Percentiles rank a stretch among this genome's conserved stretches.
phyloP scores from a whole-genome alignment of 345 rosid genomes.

The Conringia planisiliqua region DNA sequence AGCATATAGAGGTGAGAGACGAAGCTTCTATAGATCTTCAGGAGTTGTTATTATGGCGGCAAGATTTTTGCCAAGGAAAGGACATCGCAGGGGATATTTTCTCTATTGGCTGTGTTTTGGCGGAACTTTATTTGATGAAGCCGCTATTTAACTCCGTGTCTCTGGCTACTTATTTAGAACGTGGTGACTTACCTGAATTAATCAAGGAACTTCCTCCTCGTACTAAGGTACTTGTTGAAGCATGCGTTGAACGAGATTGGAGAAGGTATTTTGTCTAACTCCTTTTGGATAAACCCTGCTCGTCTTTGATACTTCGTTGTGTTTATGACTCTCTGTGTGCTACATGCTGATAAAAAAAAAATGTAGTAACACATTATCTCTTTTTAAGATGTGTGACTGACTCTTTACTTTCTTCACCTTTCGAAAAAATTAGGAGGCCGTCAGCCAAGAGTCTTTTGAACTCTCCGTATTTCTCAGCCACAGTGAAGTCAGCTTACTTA shows the following conservation, averaged over 20 bases:
- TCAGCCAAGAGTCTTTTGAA: conserved; percentile 72
- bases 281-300: conserved; percentile 2
- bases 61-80: conserved; percentile 41
- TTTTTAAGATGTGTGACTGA: background rate
- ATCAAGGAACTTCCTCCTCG: conserved; percentile 74
- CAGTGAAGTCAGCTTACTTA: conserved; percentile 74
- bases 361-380: background rate
- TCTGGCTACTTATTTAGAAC: conserved; percentile 46
- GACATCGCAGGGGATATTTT: conserved; percentile 66
- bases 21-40: conserved; percentile 59
- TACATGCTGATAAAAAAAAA: conserved; percentile 12
- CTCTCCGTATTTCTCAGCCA: conserved; percentile 80
- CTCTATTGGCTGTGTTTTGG: conserved; percentile 77
- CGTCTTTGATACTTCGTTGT: background rate
- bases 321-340: conserved; percentile 10
- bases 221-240: conserved; percentile 64
- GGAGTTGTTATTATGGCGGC: conserved; percentile 68
- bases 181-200: conserved; percentile 52
- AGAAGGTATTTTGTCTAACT: conserved; percentile 44
- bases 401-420: conserved; percentile 16
- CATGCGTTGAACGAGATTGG: conserved; percentile 72
- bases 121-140: conserved; percentile 69
- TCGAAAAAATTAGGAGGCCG: conserved; percentile 69
- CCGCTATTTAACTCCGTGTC: conserved; percentile 77
- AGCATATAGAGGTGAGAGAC: conserved; percentile 54